phyloP scores from a whole-genome alignment of 1,139 yeast species.

The Debaryomyces psychrophilus region DNA sequence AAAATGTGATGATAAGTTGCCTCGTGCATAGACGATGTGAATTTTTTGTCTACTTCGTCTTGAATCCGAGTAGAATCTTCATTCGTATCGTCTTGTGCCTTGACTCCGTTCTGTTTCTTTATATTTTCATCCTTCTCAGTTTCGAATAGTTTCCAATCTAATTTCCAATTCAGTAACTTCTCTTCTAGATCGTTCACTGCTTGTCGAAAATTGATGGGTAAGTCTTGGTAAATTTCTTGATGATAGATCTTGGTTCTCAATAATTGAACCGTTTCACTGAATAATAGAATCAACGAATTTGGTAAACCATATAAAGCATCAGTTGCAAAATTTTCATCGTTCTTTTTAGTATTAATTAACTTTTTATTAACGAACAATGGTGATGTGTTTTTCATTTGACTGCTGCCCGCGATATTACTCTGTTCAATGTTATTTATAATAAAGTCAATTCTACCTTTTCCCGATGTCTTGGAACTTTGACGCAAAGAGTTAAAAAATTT shows the following conservation, averaged over 20 bases:
- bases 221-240: slow-evolving; percentile 29
- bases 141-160: slow-evolving; percentile 59
- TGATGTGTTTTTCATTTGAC: slow-evolving; percentile 26
- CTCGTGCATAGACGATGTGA: slow-evolving; percentile 61
- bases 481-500: slow-evolving; percentile 25
- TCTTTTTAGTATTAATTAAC: slow-evolving; percentile 46
- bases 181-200: slow-evolving; percentile 53
- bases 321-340: slow-evolving; percentile 66
- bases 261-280: slow-evolving; percentile 69
- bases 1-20: slow-evolving; percentile 82
- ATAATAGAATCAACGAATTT: slow-evolving; percentile 71
- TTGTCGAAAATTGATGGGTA: slow-evolving; percentile 49
- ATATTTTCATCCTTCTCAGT: slow-evolving; percentile 14
- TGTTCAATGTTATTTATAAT: slow-evolving; percentile 38
- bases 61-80: slow-evolving; percentile 11
- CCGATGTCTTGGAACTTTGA: slow-evolving; percentile 8
- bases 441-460: slow-evolving; percentile 50
- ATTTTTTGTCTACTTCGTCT: slow-evolving; percentile 26
- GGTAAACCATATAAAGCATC: slow-evolving; percentile 87
- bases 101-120: slow-evolving; percentile 19
- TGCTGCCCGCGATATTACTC: slow-evolving; percentile 11
- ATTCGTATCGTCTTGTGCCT: slow-evolving; percentile 13
- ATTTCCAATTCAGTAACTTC: slow-evolving; percentile 62
- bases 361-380: slow-evolving; percentile 50
- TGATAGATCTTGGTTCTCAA: slow-evolving; percentile 64